A percentile compares a stretch with the other conserved stretches of the same genome.
These are phyloP conservation scores for Leccinum barrowsii DNA, from an alignment of 768 basidiomycete species.

Conservation along the genomic window DNA sequence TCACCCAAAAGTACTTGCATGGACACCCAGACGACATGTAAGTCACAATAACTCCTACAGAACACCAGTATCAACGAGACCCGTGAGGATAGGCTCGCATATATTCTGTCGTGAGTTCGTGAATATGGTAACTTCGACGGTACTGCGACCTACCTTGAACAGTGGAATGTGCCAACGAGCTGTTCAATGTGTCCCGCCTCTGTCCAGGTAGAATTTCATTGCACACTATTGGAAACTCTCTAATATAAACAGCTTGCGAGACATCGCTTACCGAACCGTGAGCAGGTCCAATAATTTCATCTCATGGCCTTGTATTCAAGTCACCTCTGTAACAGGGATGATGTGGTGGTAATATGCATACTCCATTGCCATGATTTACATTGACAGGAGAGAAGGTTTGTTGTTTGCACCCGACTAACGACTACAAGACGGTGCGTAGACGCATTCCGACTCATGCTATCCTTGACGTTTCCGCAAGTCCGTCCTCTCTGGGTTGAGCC, in stretches of 20 bases:
- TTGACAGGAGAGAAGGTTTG: constrained; percentile 50
- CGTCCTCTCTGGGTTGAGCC: constrained; percentile 77
- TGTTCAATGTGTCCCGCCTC: constrained; percentile 72
- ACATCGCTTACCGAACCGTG: constrained; percentile 78
- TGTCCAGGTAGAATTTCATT: constrained; percentile 60
- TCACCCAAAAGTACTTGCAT: not conserved
- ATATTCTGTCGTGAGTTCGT: constrained; percentile 68
- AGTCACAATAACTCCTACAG: constrained; percentile 15
- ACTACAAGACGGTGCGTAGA: constrained; percentile 82
- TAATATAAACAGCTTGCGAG: constrained; percentile 62
- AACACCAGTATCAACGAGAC: not conserved
- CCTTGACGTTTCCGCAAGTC: constrained; percentile 46
- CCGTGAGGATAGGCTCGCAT: constrained; percentile 60
- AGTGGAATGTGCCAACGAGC: constrained; percentile 85
- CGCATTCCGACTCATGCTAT: constrained; percentile 5
- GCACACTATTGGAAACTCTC: not conserved
- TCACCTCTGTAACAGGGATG: constrained; percentile 33
- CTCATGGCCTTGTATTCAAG: not conserved
- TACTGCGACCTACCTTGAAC: not conserved
- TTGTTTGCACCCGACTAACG: constrained; percentile 81
- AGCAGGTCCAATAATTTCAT: constrained; percentile 17
- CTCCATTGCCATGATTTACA: not conserved
- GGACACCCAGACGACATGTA: constrained; percentile 47
- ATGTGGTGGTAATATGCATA: constrained; percentile 50
- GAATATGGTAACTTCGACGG: not conserved